These are phyloP conservation scores for Daldinia sp. DNA, from an alignment of 2,329 filamentous ascomycete species.

Conservation along the genomic window DNA sequence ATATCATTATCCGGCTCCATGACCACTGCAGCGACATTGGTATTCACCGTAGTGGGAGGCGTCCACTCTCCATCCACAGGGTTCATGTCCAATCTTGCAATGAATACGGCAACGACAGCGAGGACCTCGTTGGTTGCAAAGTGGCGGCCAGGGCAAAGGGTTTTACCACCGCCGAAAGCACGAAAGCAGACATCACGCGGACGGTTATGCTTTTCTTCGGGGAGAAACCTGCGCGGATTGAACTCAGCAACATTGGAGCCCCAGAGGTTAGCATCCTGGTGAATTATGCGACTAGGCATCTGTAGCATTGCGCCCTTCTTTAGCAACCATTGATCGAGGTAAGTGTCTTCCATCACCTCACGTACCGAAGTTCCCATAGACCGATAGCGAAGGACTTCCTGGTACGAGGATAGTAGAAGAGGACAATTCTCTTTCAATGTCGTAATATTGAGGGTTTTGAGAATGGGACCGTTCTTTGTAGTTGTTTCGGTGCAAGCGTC, in stretches of 20 bases:
- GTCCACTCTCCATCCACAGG: background rate
- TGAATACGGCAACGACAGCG: constrained; percentile 12
- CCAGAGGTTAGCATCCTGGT: constrained; percentile 27
- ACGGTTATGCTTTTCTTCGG: constrained; percentile 43
- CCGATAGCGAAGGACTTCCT: constrained; percentile 57
- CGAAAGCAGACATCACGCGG: constrained; percentile 46
- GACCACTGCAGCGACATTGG: background rate
- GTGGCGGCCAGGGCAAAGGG: constrained; percentile 47
- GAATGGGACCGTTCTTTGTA: background rate
- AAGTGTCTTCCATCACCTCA: constrained; percentile 49
- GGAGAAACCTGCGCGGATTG: constrained; percentile 37
- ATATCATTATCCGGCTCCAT: background rate
- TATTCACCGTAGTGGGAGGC: background rate
- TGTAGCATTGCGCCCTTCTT: constrained; percentile 50
- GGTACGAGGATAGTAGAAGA: constrained; percentile 55
- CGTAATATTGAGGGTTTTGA: background rate
- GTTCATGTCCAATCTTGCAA: background rate
- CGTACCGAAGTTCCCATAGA: constrained; percentile 54
- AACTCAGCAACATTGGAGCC: background rate
- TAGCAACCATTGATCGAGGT: constrained; percentile 46
- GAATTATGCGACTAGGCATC: constrained; percentile 48
- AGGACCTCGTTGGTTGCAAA: constrained; percentile 50
- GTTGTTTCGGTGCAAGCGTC: background rate
- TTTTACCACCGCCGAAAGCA: constrained; percentile 48
- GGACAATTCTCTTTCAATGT: constrained; percentile 53